Conservation (phyloP, 2,329 filamentous ascomycete species). For the Phyllosticta ampelicida region DNA sequence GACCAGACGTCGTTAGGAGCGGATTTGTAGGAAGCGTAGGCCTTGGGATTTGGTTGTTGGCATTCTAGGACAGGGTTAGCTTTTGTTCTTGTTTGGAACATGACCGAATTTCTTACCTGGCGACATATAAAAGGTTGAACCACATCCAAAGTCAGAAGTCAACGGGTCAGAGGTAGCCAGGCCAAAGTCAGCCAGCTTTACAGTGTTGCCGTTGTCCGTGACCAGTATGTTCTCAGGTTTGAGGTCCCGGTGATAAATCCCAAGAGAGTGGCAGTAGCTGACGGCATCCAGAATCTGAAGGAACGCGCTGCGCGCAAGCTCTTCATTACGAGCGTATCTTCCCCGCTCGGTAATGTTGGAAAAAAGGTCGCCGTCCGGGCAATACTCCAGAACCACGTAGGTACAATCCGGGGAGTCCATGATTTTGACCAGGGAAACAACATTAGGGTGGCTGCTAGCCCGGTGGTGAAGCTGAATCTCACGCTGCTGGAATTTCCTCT, state of each 20-base stretch:
- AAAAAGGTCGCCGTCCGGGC: constrained; percentile 92
- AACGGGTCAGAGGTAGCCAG: constrained; percentile 74
- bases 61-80: constrained; percentile 55
- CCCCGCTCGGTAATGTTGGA: constrained; percentile 93
- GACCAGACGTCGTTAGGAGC: constrained; percentile 97
- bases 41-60: constrained; percentile 62
- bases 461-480: constrained; percentile 88
- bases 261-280: constrained; percentile 82
- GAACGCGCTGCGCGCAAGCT: constrained; percentile 75
- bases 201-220: constrained; percentile 73
- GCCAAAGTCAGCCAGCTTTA: constrained; percentile 96
- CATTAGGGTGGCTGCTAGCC: constrained; percentile 81
- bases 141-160: constrained; percentile 93
- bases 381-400: constrained; percentile 94
- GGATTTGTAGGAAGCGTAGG: constrained; percentile 70
- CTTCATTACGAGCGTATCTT: constrained; percentile 87
- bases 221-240: constrained; percentile 98
- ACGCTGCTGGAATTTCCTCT: constrained; percentile 80
- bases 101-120: constrained; percentile 51
- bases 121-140: constrained; percentile 99
- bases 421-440: constrained; percentile 89
- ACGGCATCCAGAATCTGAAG: constrained; percentile 95
- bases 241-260: constrained; percentile 93
- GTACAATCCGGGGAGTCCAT: constrained; percentile 87
- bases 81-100: no score